These are phyloP conservation scores for Saccharomycopsis microspora DNA, from an alignment of 805 yeast species.

Conservation along the genomic window DNA sequence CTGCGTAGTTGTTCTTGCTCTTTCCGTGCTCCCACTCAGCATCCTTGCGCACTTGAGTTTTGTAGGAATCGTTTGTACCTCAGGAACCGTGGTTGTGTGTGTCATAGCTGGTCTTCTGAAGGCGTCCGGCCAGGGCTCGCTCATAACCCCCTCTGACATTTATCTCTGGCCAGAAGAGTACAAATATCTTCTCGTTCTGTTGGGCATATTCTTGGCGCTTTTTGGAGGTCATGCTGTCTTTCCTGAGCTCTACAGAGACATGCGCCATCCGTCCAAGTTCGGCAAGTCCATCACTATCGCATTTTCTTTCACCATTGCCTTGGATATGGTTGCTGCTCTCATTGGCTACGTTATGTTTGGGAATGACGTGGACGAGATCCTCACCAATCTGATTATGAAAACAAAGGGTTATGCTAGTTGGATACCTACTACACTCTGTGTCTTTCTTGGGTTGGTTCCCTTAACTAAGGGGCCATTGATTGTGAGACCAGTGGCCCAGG, in stretches of 20 bases:
- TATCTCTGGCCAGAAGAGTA: constrained; percentile 29
- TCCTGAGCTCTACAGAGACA: constrained; percentile 65
- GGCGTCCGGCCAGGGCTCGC: constrained; percentile 40
- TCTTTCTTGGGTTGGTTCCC: constrained; percentile 55
- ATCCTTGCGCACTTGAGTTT: constrained; percentile 42
- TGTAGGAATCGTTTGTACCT: constrained; percentile 45
- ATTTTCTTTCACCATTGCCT: constrained; percentile 43
- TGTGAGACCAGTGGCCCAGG: constrained; percentile 59
- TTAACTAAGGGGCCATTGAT: constrained; percentile 69
- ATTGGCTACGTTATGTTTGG: constrained; percentile 81
- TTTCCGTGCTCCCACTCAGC: constrained; percentile 46
- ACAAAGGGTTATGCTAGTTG: constrained; percentile 59
- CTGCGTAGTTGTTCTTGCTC: constrained; percentile 28
- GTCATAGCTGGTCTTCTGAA: constrained; percentile 35
- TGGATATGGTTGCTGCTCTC: constrained; percentile 52
- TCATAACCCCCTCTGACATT: constrained; percentile 30
- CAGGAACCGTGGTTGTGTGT: constrained; percentile 35
- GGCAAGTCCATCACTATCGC: constrained; percentile 39
- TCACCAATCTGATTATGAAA: constrained; percentile 62
- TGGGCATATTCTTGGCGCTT: constrained; percentile 64
- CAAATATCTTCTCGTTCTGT: constrained; percentile 33
- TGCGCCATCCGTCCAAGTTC: constrained; percentile 60
- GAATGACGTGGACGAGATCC: constrained; percentile 48
- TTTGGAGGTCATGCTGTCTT: constrained; percentile 82
- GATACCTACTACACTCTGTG: constrained; percentile 25